Evolutionary conservation across 768 basidiomycete species (phyloP), one percentile per base, ranked within the genome.

Genomic region (Phylloporus rhodoxanthus): DNA sequence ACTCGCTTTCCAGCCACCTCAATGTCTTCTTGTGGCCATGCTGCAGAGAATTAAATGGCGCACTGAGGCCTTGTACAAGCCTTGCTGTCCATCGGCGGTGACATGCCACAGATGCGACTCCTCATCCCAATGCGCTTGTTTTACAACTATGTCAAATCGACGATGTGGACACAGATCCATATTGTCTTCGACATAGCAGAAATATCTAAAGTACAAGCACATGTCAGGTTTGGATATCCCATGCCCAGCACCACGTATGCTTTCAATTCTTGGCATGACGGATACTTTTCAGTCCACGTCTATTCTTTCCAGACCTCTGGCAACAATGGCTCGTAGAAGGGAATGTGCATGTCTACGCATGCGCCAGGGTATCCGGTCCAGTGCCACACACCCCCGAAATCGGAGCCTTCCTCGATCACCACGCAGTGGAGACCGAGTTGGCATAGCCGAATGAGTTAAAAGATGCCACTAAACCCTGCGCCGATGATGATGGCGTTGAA

Each of bases 321-420:
- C 1, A 53, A 4, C 14, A 39, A 17, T 1, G 53, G 9, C 36
- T 57, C 51, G 30, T 57, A 57, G 38, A 21, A 5, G 0, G 48
- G 57, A 2, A 57, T 54, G 1, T 21, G 17, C 20, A 23, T 48
- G 46, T 57, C 56, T 8, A 42, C 56, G 0, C 56, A 50, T 5
- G 56, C 56, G 1, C 57, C 57, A 0, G 56, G 57, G 32, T 57
- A 57, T 32, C 5, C 43, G 48, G 57, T 57, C 56, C 57, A 54
- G 36, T 43, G n/a, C 51, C 57, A 57, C 1, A 39, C 30, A 9
- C 57, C 57, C 17, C 57, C 56, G 1, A 57, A 33, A n/a, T 54
- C 51, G 0, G 57, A 57, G 2, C 40, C 57, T 14, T 51, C 51
- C 0, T 57, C 56, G 38, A 58, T 39, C 20, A 54, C 15, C 2